A percentile compares a stretch with the other conserved stretches of the same genome.
phyloP scores from a whole-genome alignment of 2,329 filamentous ascomycete genomes.

The Helotiales sp. region DNA sequence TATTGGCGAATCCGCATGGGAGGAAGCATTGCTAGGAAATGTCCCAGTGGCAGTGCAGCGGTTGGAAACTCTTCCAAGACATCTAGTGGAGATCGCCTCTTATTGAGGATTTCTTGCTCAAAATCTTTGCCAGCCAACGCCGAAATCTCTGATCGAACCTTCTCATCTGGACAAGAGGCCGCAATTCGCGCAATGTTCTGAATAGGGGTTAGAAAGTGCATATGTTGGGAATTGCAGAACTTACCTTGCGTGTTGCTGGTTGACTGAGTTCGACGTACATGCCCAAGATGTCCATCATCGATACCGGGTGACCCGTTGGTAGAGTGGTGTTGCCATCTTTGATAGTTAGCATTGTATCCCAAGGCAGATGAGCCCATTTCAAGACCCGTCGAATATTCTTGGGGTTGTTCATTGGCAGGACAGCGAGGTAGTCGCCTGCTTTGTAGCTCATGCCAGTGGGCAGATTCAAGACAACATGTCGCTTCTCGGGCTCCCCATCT shows the following conservation, averaged over 20 bases:
- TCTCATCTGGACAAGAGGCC: conserved; percentile 51
- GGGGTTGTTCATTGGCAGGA: conserved; percentile 22
- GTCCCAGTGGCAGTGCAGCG: conserved; percentile 64
- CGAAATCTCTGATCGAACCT: conserved; percentile 49
- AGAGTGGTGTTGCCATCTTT: conserved; percentile 44
- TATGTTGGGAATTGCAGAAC: not conserved
- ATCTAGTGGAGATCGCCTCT: conserved; percentile 69
- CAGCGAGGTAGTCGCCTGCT: conserved; percentile 26
- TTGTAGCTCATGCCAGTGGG: conserved; percentile 21
- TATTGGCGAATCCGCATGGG: conserved; percentile 82
- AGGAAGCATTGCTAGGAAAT: conserved; percentile 74
- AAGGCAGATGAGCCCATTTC: conserved; percentile 59
- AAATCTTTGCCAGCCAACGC: conserved; percentile 38
- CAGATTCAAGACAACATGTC: conserved; percentile 54
- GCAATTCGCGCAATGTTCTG: conserved; percentile 54
- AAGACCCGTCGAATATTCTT: conserved; percentile 20
- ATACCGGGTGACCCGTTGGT: conserved; percentile 53
- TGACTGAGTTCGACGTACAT: conserved; percentile 65
- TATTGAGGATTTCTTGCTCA: conserved; percentile 45
- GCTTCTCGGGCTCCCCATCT: conserved; percentile 59
- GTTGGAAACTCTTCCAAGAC: conserved; percentile 68
- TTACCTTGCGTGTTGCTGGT: conserved; percentile 57
- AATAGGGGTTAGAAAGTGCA: not conserved
- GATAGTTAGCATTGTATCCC: conserved; percentile 61
- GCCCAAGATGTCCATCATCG: conserved; percentile 57